phyloP scores from a whole-genome alignment of 2,329 filamentous ascomycete genomes.

The Colletotrichum sp. region DNA sequence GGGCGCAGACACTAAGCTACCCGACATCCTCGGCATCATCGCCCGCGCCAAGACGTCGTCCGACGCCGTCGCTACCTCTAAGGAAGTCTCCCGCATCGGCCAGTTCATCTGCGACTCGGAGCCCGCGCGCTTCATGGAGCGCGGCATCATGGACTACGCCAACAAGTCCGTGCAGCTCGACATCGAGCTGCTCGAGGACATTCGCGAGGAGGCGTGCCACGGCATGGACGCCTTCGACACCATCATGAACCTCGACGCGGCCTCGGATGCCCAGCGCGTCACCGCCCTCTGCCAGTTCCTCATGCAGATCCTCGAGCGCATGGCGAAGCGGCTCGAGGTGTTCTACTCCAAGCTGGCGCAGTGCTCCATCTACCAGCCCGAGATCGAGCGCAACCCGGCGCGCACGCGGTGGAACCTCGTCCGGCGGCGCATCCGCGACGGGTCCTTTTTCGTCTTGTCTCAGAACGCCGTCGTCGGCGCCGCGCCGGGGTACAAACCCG shows the following conservation, averaged over 20 bases:
- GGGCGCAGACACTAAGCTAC: slow-evolving; percentile 39
- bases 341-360: slow-evolving; percentile 58
- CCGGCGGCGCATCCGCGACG: slow-evolving; percentile 51
- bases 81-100: slow-evolving; percentile 55
- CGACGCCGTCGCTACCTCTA: slow-evolving; percentile 50
- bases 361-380: slow-evolving; percentile 54
- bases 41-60: slow-evolving; percentile 47
- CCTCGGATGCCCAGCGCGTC: slow-evolving; percentile 41
- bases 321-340: slow-evolving; percentile 54
- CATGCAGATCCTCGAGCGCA: slow-evolving; percentile 56
- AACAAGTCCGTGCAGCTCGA: slow-evolving; percentile 54
- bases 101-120: slow-evolving; percentile 53
- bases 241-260: slow-evolving; percentile 45
- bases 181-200: slow-evolving; percentile 57
- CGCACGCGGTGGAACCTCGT: slow-evolving; percentile 58
- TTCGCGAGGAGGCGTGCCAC: slow-evolving; percentile 55
- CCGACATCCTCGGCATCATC: slow-evolving; percentile 49
- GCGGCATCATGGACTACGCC: slow-evolving; percentile 56
- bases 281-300: slow-evolving; percentile 50
- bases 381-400: slow-evolving; percentile 58
- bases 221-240: slow-evolving; percentile 61
- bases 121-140: slow-evolving; percentile 54
- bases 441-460: slow-evolving; percentile 56
- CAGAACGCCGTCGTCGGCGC: slow-evolving; percentile 37
- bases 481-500: slow-evolving; percentile 28